A percentile compares a stretch with the other conserved stretches of the same genome.
These are phyloP conservation scores for Suhomyces chickasaworum DNA, from an alignment of 1,139 yeast genomes.

Conservation along the genomic window DNA sequence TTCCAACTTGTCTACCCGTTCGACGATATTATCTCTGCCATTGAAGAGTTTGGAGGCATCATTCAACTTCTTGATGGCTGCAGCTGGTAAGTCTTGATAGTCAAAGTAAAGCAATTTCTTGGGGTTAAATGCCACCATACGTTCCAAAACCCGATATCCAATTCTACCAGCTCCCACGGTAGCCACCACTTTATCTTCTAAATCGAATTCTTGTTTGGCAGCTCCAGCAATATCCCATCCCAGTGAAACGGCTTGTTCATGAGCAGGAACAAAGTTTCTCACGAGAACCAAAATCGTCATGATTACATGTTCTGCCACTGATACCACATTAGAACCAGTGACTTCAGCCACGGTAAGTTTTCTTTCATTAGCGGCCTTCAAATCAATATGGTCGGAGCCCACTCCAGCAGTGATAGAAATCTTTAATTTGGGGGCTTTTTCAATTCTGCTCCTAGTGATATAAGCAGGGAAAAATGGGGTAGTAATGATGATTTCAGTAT, in stretches of 20 bases:
- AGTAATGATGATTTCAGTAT: constrained; percentile 75
- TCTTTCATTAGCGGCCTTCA: constrained; percentile 67
- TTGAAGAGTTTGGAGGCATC: constrained; percentile 42
- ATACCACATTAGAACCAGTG: constrained; percentile 78
- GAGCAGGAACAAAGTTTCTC: constrained; percentile 79
- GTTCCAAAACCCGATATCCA: constrained; percentile 74
- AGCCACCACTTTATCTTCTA: constrained; percentile 74
- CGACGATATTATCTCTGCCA: constrained; percentile 41
- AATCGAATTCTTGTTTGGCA: constrained; percentile 72
- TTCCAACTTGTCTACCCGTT: constrained; percentile 64
- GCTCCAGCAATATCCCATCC: constrained; percentile 83
- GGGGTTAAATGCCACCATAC: constrained; percentile 74
- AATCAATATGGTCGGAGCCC: constrained; percentile 80
- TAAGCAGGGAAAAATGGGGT: constrained; percentile 88
- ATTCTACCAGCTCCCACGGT: constrained; percentile 86
- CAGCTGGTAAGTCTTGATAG: constrained; percentile 67
- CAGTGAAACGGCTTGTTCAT: constrained; percentile 55
- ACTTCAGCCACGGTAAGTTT: constrained; percentile 74
- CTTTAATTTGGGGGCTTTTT: constrained; percentile 72
- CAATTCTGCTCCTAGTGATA: constrained; percentile 65
- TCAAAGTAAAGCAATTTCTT: constrained; percentile 74
- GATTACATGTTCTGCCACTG: constrained; percentile 81
- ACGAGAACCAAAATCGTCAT: constrained; percentile 74
- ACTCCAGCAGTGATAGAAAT: constrained; percentile 80
- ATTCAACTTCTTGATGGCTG: constrained; percentile 54